A percentile compares a stretch with the other conserved stretches of the same genome.
Conservation (phyloP, 1,284 basidiomycete genomes). For the Microbotryomycetes sp. region DNA sequence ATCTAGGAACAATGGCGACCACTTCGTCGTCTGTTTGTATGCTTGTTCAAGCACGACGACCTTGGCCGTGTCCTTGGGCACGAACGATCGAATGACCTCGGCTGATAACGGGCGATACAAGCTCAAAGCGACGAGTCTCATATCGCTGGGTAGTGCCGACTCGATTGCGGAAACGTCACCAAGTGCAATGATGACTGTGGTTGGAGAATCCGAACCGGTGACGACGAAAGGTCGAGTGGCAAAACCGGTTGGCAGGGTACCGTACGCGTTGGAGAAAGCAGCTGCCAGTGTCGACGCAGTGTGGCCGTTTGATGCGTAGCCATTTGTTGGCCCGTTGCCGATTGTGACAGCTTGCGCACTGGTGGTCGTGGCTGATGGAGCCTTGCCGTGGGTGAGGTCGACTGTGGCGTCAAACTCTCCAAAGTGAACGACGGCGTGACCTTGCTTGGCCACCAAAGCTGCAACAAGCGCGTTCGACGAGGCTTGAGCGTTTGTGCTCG, state of each 20-base stretch:
- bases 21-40: conserved; percentile 68
- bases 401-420: conserved; percentile 23
- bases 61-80: conserved; percentile 60
- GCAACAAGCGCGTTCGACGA: conserved; percentile 42
- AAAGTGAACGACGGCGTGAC: conserved; percentile 39
- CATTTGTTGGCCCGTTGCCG: conserved; percentile 23
- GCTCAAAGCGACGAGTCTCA: conserved; percentile 61
- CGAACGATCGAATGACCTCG: conserved; percentile 56
- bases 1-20: conserved; percentile 82
- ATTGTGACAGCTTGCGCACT: conserved; percentile 8
- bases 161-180: conserved; percentile 49
- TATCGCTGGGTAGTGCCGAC: conserved; percentile 50
- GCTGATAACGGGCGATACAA: conserved; percentile 69
- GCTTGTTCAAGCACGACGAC: conserved; percentile 82
- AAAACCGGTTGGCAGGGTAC: conserved; percentile 10
- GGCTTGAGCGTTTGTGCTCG: conserved; percentile 36
- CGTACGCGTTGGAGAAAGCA: conserved; percentile 21
- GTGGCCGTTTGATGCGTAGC: not conserved
- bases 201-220: conserved; percentile 17
- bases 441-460: conserved; percentile 38
- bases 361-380: not conserved
- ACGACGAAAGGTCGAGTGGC: conserved; percentile 1
- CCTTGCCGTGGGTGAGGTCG: not conserved
- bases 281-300: conserved; percentile 1
- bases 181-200: conserved; percentile 57